A percentile compares a stretch with the other conserved stretches of the same genome.
Evolutionary conservation across 2,329 filamentous ascomycete genomes (phyloP).

Genomic region (Colletotrichum costaricense): DNA sequence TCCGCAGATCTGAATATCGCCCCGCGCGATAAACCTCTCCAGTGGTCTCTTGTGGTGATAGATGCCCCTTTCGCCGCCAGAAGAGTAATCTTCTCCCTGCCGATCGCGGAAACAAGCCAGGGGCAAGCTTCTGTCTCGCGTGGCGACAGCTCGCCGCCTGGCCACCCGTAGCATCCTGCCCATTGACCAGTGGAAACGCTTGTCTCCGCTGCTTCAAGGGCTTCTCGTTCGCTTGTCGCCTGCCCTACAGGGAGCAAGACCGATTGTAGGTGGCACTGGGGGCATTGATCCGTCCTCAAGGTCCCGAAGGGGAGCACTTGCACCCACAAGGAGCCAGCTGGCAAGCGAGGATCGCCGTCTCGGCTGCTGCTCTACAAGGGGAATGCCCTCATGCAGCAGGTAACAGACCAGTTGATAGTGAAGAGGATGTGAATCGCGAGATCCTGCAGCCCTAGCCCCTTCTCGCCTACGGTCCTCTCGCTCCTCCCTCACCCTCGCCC

Average conservation of each 20-base stretch:
- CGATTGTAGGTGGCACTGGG: neutral
- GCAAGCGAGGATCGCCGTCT: slow-evolving; percentile 11
- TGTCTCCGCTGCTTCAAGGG: neutral
- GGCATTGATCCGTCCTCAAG: neutral
- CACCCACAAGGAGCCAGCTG: neutral
- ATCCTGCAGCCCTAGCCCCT: slow-evolving; percentile 16
- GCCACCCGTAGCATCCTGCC: neutral
- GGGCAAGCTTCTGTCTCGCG: neutral
- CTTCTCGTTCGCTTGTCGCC: neutral
- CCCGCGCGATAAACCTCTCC: neutral
- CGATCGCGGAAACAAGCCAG: slow-evolving; percentile 2
- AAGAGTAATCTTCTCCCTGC: neutral
- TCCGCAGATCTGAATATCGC: slow-evolving; percentile 5
- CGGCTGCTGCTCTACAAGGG: neutral
- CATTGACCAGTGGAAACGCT: slow-evolving; percentile 16
- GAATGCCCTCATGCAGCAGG: neutral
- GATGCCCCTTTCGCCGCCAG: neutral
- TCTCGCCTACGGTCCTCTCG: neutral
- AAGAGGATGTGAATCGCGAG: neutral
- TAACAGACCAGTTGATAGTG: neutral
- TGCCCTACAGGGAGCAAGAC: neutral
- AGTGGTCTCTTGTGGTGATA: neutral
- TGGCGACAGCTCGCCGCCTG: slow-evolving; percentile 3
- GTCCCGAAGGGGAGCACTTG: neutral
- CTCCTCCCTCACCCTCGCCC: neutral